Evolutionary conservation across 164 flowering plant species (phyloP).

Genomic region (Vitis riparia): DNA sequence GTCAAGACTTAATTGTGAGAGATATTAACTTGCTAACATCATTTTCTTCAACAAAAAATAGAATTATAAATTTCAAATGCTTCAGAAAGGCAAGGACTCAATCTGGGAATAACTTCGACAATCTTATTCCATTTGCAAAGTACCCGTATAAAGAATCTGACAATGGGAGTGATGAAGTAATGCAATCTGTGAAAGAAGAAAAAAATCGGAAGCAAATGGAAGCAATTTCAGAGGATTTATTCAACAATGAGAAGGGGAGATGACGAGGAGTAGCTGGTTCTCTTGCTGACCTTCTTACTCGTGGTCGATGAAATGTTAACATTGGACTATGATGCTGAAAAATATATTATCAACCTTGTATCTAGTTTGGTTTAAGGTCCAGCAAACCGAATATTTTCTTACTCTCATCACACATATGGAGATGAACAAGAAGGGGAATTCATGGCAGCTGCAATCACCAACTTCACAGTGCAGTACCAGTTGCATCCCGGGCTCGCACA

Average conservation of each 20-base stretch:
- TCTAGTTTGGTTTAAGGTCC: no score
- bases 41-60: conserved; percentile 16
- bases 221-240: conserved; percentile 82
- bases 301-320: conserved; percentile 19
- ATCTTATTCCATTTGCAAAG: conserved; percentile 74
- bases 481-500: no score
- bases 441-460: no score
- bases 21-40: conserved; percentile 17
- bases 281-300: conserved; percentile 47
- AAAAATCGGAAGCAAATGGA: conserved; percentile 81
- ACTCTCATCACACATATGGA: no score
- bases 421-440: no score
- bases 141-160: conserved; percentile 71
- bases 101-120: conserved; percentile 79
- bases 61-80: conserved; percentile 64
- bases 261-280: conserved; percentile 55
- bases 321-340: no score
- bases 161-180: conserved; percentile 49
- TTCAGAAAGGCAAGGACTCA: conserved; percentile 54
- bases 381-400: no score
- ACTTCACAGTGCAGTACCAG: no score
- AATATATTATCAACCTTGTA: no score
- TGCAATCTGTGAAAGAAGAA: conserved; percentile 66
- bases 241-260: conserved; percentile 65
- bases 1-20: conserved; percentile 67